These are phyloP conservation scores for Diversispora eburnea DNA, from an alignment of 192 early-diverging fungal genomes.

Conservation along the genomic window DNA sequence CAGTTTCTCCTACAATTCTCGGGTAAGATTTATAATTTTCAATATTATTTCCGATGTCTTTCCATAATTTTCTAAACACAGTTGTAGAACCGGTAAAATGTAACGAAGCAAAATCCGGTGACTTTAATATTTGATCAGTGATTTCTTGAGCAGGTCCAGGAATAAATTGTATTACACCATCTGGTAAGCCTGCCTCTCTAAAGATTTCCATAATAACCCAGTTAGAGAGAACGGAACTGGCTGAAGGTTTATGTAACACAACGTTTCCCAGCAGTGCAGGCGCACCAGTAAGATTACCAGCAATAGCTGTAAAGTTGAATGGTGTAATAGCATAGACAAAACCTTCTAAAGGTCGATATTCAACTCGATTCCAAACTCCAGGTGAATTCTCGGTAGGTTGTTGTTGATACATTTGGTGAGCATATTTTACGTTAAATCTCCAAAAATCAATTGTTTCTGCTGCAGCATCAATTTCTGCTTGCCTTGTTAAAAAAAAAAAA, in stretches of 20 bases:
- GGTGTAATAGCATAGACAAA: constrained; percentile 97
- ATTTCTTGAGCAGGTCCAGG: constrained; percentile 85
- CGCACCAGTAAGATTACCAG: constrained; percentile 87
- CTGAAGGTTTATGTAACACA: constrained; percentile 95
- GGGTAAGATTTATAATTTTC: constrained; percentile 90
- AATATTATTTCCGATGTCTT: constrained; percentile 87
- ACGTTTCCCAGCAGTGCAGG: constrained; percentile 98
- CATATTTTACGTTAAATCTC: constrained; percentile 94
- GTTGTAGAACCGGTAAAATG: constrained; percentile 94
- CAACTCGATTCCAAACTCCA: constrained; percentile 89
- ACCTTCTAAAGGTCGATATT: constrained; percentile 95
- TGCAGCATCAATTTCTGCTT: constrained; percentile 98
- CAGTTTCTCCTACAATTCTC: constrained; percentile 98
- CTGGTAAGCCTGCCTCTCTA: constrained; percentile 92
- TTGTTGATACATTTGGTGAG: constrained; percentile 86
- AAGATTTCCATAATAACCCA: constrained; percentile 88
- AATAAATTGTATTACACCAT: constrained; percentile 96
- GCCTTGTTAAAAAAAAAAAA: constrained; percentile 29
- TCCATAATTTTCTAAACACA: constrained; percentile 94
- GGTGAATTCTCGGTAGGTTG: constrained; percentile 88
- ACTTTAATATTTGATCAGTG: constrained; percentile 72
- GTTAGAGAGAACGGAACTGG: constrained; percentile 82
- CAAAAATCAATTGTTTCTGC: constrained; percentile 92
- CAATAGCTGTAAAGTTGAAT: constrained; percentile 99
- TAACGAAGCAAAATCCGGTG: constrained; percentile 89